phyloP scores from a whole-genome alignment of 768 basidiomycete species.

The Tulasnella calospora region DNA sequence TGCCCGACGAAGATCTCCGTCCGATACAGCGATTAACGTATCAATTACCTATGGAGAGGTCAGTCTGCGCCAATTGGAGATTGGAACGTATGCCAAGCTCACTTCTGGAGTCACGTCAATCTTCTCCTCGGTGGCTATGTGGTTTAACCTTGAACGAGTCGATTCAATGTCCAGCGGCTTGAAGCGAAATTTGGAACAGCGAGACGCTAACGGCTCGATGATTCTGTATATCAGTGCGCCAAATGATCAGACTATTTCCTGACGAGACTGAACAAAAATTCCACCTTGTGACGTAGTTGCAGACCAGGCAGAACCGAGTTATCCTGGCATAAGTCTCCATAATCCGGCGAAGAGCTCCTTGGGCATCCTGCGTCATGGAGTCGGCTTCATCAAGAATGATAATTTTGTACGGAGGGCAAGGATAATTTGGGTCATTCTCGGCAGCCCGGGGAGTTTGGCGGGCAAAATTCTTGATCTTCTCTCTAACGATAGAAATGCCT shows the following conservation, averaged over 20 bases:
- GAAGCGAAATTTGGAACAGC: constrained; percentile 98
- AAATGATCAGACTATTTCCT: neutral
- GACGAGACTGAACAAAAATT: constrained; percentile 29
- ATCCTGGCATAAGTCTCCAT: constrained; percentile 99
- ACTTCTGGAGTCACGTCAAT: constrained; percentile 49
- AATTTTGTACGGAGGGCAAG: constrained; percentile 97
- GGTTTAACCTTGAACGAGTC: constrained; percentile 63
- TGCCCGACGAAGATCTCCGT: constrained; percentile 90
- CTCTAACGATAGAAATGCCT: constrained; percentile 92
- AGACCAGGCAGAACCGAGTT: constrained; percentile 95
- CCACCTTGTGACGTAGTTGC: constrained; percentile 97
- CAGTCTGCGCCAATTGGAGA: neutral
- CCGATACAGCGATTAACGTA: constrained; percentile 71
- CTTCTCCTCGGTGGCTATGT: constrained; percentile 75
- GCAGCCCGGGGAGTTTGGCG: constrained; percentile 85
- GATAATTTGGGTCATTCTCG: constrained; percentile 80
- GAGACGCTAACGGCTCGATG: constrained; percentile 96
- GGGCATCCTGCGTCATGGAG: constrained; percentile 99
- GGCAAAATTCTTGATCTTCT: constrained; percentile 98
- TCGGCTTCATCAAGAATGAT: constrained; percentile 99
- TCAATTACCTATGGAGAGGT: constrained; percentile 47
- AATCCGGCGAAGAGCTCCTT: constrained; percentile 92
- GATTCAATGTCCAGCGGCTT: constrained; percentile 81
- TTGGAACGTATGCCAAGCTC: neutral
- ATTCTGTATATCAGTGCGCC: constrained; percentile 53